phyloP scores from a whole-genome alignment of 768 basidiomycete genomes.

The Trametopsis cervina region DNA sequence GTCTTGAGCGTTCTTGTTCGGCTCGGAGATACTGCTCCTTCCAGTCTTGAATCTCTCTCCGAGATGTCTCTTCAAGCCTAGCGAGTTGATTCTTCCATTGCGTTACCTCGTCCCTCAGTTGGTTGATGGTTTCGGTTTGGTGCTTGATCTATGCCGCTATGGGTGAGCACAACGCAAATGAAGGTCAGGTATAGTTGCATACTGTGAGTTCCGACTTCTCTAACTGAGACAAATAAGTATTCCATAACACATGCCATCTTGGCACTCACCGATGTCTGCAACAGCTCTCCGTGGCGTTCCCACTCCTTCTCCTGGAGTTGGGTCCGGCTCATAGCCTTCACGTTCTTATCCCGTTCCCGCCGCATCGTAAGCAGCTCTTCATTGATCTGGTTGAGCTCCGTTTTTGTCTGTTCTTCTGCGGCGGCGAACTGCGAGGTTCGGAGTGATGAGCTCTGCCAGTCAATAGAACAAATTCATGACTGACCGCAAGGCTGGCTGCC shows the following conservation, averaged over 20 bases:
- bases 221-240: conserved; percentile 29
- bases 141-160: conserved; percentile 40
- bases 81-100: conserved; percentile 70
- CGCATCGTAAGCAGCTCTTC: conserved; percentile 41
- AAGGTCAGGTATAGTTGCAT: conserved; percentile 13
- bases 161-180: neutral
- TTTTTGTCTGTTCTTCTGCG: conserved; percentile 48
- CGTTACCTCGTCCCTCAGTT: conserved; percentile 53
- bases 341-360: conserved; percentile 41
- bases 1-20: conserved; percentile 57
- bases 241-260: conserved; percentile 1
- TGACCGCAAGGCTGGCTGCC: conserved; percentile 34
- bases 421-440: conserved; percentile 41
- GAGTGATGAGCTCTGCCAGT: too few species aligned
- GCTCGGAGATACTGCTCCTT: conserved; percentile 75
- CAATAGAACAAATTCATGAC: too few species aligned
- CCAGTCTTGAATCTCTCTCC: conserved; percentile 57
- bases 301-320: conserved; percentile 41
- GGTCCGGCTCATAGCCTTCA: conserved; percentile 37
- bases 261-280: conserved; percentile 43
- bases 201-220: conserved; percentile 54
- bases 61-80: conserved; percentile 38
- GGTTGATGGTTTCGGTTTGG: conserved; percentile 52
- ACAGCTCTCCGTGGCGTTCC: conserved; percentile 35
- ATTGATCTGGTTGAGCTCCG: conserved; percentile 42